Conservation (phyloP, 495 filamentous ascomycete genomes). For the Talaromyces wortmannii region DNA sequence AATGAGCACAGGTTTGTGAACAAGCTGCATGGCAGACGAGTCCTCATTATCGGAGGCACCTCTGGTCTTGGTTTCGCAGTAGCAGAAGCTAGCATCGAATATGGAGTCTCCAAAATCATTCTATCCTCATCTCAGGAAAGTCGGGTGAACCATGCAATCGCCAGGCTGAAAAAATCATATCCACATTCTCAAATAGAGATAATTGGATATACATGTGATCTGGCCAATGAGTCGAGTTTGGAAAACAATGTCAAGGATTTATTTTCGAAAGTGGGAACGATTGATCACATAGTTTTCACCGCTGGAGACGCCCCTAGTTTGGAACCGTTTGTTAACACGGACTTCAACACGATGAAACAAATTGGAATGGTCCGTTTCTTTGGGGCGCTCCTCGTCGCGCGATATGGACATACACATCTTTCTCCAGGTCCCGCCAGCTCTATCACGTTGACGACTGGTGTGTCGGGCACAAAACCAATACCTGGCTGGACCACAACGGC, state of each 20-base stretch:
- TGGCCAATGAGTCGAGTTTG: constrained; percentile 28
- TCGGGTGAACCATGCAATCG: constrained; percentile 27
- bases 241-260: constrained; percentile 39
- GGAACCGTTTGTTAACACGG: constrained; percentile 19
- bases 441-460: constrained; percentile 43
- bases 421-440: constrained; percentile 21
- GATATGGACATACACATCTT: constrained; percentile 31
- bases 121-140: constrained; percentile 42
- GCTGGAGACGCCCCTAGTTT: constrained; percentile 29
- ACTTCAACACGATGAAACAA: constrained; percentile 15
- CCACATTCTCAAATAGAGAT: constrained; percentile 17
- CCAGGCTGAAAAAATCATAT: constrained; percentile 21
- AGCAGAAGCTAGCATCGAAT: constrained; percentile 38
- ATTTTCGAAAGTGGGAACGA: constrained; percentile 23
- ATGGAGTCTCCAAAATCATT: constrained; percentile 40
- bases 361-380: constrained; percentile 7
- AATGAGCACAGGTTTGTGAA: constrained; percentile 7
- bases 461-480: constrained; percentile 35
- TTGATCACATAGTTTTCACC: constrained; percentile 38
- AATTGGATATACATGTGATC: constrained; percentile 38
- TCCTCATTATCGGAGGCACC: constrained; percentile 41
- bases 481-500: constrained; percentile 42
- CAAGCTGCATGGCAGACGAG: constrained; percentile 11
- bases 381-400: constrained; percentile 30
- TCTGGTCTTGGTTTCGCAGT: constrained; percentile 43